These are phyloP conservation scores for Colletotrichum liriopes DNA, from an alignment of 2,329 filamentous ascomycete genomes.

Conservation along the genomic window DNA sequence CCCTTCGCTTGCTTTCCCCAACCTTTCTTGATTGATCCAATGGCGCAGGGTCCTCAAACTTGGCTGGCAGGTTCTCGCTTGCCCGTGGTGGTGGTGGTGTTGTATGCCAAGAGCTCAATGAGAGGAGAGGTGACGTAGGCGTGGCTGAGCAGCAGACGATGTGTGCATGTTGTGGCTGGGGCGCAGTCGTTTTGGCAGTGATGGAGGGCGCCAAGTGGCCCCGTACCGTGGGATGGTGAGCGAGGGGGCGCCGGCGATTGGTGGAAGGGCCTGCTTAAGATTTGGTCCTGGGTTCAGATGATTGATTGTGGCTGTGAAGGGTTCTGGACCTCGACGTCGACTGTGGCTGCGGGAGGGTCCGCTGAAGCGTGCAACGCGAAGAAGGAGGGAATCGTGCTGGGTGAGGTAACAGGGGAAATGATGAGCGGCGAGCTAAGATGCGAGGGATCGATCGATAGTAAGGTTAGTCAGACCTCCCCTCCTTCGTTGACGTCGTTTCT, in stretches of 20 bases:
- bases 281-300: not conserved
- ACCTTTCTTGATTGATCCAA: constrained; percentile 13
- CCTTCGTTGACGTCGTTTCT: not conserved
- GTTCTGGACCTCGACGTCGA: constrained; percentile 18
- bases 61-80: constrained; percentile 17
- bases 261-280: not conserved
- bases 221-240: not conserved
- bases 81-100: constrained; percentile 6
- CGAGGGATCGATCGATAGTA: constrained; percentile 7
- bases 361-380: not conserved
- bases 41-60: constrained; percentile 9
- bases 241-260: not conserved
- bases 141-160: constrained; percentile 17
- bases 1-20: constrained; percentile 15
- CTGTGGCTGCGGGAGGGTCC: constrained; percentile 29
- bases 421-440: not conserved
- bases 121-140: constrained; percentile 20
- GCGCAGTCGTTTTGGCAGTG: not conserved
- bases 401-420: not conserved
- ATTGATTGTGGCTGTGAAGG: constrained; percentile 11
- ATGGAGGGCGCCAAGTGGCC: not conserved
- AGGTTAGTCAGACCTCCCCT: not conserved
- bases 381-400: too few species aligned
- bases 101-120: constrained; percentile 26
- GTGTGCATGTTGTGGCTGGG: constrained; percentile 10